Conservation (phyloP, 495 filamentous ascomycete species). For the Talaromyces liani region DNA sequence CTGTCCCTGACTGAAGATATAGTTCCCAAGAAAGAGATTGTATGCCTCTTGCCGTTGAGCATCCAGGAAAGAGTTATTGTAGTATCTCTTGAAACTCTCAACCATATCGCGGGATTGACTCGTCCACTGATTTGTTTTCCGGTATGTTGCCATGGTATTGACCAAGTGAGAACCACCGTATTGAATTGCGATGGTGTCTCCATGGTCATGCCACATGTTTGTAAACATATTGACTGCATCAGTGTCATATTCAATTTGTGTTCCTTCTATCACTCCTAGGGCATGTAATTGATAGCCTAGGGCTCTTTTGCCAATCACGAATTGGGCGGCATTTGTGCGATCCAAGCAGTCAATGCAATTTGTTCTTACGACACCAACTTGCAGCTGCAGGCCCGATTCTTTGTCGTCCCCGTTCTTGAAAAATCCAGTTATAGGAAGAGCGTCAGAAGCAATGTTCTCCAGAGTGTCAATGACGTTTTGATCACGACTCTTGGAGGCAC, state of each 20-base stretch:
- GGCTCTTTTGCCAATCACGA: slow-evolving; percentile 94
- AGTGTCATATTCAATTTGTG: slow-evolving; percentile 82
- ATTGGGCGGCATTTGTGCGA: slow-evolving; percentile 93
- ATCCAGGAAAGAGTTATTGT: slow-evolving; percentile 97
- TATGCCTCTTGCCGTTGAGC: slow-evolving; percentile 95
- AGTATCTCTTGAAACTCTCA: slow-evolving; percentile 97
- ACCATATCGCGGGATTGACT: slow-evolving; percentile 98
- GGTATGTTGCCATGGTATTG: slow-evolving; percentile 98
- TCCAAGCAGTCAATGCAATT: slow-evolving; percentile 98
- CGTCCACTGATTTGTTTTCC: slow-evolving; percentile 98
- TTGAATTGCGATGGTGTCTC: slow-evolving; percentile 94
- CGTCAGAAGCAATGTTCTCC: slow-evolving; percentile 79
- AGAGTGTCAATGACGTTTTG: slow-evolving; percentile 92
- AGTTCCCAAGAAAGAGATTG: slow-evolving; percentile 95
- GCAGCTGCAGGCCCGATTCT: slow-evolving; percentile 57
- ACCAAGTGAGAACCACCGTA: slow-evolving; percentile 97
- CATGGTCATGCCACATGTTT: slow-evolving; percentile 92
- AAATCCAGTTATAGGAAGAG: slow-evolving; percentile 78
- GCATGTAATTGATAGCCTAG: slow-evolving; percentile 90
- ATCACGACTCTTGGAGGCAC: slow-evolving; percentile 89
- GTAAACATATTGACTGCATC: slow-evolving; percentile 94
- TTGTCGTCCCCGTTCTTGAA: slow-evolving; percentile 81
- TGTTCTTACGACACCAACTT: slow-evolving; percentile 89
- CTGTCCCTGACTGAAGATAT: slow-evolving; percentile 81
- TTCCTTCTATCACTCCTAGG: slow-evolving; percentile 74